Percentiles rank a stretch among this genome's conserved stretches.
Evolutionary conservation across 495 filamentous ascomycete genomes (phyloP).

Genomic region (Aspergillus sclerotioniger): DNA sequence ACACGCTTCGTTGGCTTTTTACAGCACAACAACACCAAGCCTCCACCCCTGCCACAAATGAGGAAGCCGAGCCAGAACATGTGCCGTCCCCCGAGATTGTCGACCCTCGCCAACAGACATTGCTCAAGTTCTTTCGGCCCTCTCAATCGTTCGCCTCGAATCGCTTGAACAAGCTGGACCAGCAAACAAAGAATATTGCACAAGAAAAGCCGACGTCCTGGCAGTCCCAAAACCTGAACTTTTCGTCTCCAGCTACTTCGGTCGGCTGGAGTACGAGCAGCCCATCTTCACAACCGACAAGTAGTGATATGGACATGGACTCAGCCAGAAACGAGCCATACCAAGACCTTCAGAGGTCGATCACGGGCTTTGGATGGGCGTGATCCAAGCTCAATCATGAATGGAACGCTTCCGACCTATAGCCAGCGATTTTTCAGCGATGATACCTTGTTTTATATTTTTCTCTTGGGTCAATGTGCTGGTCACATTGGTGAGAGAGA

Average conservation of each 20-base stretch:
- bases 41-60: constrained; percentile 15
- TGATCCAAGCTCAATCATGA: constrained; percentile 3
- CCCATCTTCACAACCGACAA: constrained; percentile 28
- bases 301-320: constrained; percentile 47
- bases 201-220: constrained; percentile 16
- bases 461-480: background rate
- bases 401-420: background rate
- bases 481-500: background rate
- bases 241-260: constrained; percentile 17
- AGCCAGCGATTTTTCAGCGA: background rate
- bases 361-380: constrained; percentile 26
- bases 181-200: constrained; percentile 20
- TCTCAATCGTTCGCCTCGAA: constrained; percentile 19
- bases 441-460: background rate
- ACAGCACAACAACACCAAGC: constrained; percentile 36
- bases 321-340: constrained; percentile 20
- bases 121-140: constrained; percentile 46
- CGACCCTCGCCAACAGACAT: constrained; percentile 46
- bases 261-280: constrained; percentile 26
- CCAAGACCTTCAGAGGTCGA: constrained; percentile 14
- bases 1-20: constrained; percentile 49
- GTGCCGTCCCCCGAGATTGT: constrained; percentile 27
- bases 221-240: constrained; percentile 22
- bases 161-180: constrained; percentile 5
- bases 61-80: constrained; percentile 30